Conservation (phyloP, 352 stramenopile species). For the Globisporangium nunn region DNA sequence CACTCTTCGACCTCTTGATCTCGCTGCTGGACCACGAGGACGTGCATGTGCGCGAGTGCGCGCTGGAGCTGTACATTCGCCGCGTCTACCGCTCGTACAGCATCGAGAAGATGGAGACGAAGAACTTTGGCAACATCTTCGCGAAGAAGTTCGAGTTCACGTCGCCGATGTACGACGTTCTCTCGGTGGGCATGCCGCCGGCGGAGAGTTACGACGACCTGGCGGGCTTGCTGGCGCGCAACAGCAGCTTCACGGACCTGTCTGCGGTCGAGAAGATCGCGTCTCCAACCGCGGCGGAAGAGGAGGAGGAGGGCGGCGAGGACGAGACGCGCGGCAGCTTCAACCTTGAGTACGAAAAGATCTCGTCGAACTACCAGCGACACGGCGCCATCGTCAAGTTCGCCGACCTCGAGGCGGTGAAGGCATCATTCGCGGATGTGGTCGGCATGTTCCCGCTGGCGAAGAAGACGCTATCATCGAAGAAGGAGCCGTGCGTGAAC, state of each 20-base stretch:
- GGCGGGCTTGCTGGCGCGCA: slow-evolving; percentile 58
- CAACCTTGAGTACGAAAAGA: slow-evolving; percentile 65
- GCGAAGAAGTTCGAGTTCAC: slow-evolving; percentile 86
- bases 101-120: slow-evolving; percentile 81
- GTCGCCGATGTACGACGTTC: slow-evolving; percentile 69
- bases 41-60: slow-evolving; percentile 52
- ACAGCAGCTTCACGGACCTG: slow-evolving; percentile 39
- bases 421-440: slow-evolving; percentile 60
- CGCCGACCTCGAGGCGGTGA: slow-evolving; percentile 70
- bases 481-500: slow-evolving; percentile 65
- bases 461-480: slow-evolving; percentile 61
- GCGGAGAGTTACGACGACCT: slow-evolving; percentile 84
- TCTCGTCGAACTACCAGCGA: slow-evolving; percentile 60
- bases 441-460: slow-evolving; percentile 64
- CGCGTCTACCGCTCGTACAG: slow-evolving; percentile 85
- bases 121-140: slow-evolving; percentile 49
- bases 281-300: slow-evolving; percentile 9
- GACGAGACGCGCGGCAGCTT: slow-evolving; percentile 28
- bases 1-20: slow-evolving; percentile 81
- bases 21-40: slow-evolving; percentile 72
- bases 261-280: slow-evolving; percentile 15
- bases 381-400: slow-evolving; percentile 87
- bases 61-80: slow-evolving; percentile 78
- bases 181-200: slow-evolving; percentile 63
- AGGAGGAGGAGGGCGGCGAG: slow-evolving; percentile 1